Evolutionary conservation across 257 asterid genomes (phyloP).

Genomic region (Solanum tarapatanum): DNA sequence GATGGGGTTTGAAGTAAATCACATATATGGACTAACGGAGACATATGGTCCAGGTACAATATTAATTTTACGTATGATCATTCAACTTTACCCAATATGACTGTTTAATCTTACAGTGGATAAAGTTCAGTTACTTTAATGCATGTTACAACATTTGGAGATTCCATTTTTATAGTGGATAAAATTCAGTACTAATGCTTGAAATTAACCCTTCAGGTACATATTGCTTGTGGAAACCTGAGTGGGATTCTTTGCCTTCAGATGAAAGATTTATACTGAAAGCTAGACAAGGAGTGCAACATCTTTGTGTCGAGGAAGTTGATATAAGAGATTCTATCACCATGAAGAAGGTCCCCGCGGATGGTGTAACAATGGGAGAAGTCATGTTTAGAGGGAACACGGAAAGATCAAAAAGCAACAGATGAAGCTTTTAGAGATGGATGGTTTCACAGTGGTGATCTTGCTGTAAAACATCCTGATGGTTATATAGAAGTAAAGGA

Average conservation of each 20-base stretch:
- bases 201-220: background rate
- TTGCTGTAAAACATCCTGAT: background rate
- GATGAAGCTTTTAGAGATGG: background rate
- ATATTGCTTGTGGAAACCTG: conserved; percentile 1
- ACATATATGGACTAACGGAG: background rate
- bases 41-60: background rate
- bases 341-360: background rate
- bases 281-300: background rate
- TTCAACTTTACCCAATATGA: background rate
- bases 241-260: background rate
- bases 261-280: background rate
- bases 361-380: background rate
- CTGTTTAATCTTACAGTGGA: background rate
- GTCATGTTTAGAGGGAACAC: background rate
- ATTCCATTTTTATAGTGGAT: background rate
- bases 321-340: background rate
- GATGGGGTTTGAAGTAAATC: background rate
- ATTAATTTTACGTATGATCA: background rate
- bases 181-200: background rate
- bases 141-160: background rate
- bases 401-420: background rate
- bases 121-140: background rate
- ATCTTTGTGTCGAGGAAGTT: background rate
- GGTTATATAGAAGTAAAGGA: background rate
- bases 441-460: background rate